Evolutionary conservation across 257 asterid genomes (phyloP).

Genomic region (Solanum paucissectum): DNA sequence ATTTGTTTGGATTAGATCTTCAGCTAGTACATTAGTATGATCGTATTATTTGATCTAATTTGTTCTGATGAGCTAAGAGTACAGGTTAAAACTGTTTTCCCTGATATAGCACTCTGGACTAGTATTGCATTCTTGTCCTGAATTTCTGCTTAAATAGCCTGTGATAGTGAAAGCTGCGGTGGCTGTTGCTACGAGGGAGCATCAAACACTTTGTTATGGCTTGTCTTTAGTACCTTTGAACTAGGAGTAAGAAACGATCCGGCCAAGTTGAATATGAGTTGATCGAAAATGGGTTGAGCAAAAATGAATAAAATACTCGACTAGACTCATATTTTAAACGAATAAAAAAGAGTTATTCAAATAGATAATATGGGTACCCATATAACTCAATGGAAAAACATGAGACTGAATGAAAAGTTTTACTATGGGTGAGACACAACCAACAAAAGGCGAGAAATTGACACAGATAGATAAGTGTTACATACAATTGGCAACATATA

Average conservation of each 20-base stretch:
- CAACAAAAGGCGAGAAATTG: no score
- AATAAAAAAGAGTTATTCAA: background rate
- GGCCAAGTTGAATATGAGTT: background rate
- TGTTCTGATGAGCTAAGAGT: background rate
- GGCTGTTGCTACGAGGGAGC: background rate
- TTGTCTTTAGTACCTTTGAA: background rate
- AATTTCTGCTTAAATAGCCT: background rate
- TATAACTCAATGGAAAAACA: background rate
- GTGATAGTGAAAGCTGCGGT: background rate
- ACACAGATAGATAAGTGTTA: no score
- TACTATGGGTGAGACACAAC: background rate
- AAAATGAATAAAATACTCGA: no score
- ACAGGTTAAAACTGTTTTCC: background rate
- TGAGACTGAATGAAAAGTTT: background rate
- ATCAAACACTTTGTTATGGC: background rate
- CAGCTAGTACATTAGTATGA: background rate
- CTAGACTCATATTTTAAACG: no score
- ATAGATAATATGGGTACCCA: background rate
- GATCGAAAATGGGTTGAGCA: background rate
- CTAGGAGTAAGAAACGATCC: background rate
- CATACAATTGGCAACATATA: no score
- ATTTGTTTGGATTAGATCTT: background rate
- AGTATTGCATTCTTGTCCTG: background rate
- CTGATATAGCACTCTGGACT: background rate
- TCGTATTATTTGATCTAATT: background rate